Evolutionary conservation across 148 eudicot genomes (phyloP), one percentile per base, ranked within the genome.

Genomic region (Camellia sinensis): DNA sequence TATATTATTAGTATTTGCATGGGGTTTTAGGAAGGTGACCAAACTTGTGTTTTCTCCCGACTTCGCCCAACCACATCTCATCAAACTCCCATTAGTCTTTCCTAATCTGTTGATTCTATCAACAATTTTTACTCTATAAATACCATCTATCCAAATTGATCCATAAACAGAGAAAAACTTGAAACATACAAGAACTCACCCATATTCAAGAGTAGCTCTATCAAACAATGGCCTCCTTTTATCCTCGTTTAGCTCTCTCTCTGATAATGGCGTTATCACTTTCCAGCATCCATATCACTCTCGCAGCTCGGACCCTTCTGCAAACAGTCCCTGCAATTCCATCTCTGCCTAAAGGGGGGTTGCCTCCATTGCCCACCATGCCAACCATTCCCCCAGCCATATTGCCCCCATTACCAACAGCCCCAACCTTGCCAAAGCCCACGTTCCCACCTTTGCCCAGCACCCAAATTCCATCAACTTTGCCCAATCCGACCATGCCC

Each of bases 341-440:
- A 46, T 48, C 79, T 12, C 43, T 63, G 9, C 83, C 83, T 7
- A 80, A 80, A 52, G 62, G 40, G 11, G 18, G 67, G 17, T 12
- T 80, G 21, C 79, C 79, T 10, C 83, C 74, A 53, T 11, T 80
- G 60, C 83, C 79, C 0, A 14, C 83, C 17, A 75, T 80, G 73
- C 83, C 83, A 8, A 80, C 44, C 6, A 3, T 75, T 2, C 75
- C 82, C 53, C 44, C 17, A 29, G 21, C 83, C 46, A 67, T 69
- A 6, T 46, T 81, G 74, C 79, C 79, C 0, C 72, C 59, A 12
- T 12, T 54, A 12, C 68, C 12, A 8, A 21, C 67, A 5, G 22
- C 8, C 7, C 77, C 77, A 56, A 41, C 81, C 13, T 73, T 71
- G 66, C 81, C 71, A 67, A 67, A 67, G 44, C 71, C 81, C 18